Percentiles rank a stretch among this genome's conserved stretches.
Evolutionary conservation across 164 flowering plant species (phyloP).

Genomic region (Piper longum): DNA sequence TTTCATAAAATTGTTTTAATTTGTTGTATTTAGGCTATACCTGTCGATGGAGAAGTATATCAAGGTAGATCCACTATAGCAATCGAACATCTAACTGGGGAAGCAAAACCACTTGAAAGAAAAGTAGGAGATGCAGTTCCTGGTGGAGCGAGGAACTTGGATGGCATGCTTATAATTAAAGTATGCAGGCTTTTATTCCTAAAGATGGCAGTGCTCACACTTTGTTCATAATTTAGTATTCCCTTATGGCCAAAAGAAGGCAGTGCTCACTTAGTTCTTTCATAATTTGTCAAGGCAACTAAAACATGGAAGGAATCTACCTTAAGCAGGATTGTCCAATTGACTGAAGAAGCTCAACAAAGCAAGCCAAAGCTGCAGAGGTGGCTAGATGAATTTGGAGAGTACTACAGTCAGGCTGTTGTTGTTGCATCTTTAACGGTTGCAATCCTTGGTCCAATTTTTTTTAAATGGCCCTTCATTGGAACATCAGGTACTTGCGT

Average conservation of each 20-base stretch:
- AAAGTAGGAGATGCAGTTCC: slow-evolving; percentile 81
- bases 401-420: slow-evolving; percentile 80
- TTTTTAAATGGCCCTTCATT: slow-evolving; percentile 88
- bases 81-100: slow-evolving; percentile 92
- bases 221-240: not conserved
- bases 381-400: slow-evolving; percentile 99
- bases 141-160: slow-evolving; percentile 95
- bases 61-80: slow-evolving; percentile 90
- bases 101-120: slow-evolving; percentile 79
- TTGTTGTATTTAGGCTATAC: slow-evolving; percentile 61
- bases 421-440: slow-evolving; percentile 60
- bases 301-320: slow-evolving; percentile 92
- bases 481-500: slow-evolving; percentile 60
- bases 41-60: slow-evolving; percentile 84
- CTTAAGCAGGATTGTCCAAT: slow-evolving; percentile 67
- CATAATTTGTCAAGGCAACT: slow-evolving; percentile 40
- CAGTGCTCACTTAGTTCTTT: not conserved
- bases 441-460: slow-evolving; percentile 81
- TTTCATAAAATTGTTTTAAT: too few relatives aligned
- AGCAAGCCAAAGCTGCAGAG: slow-evolving; percentile 92
- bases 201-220: not conserved
- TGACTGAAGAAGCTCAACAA: slow-evolving; percentile 90
- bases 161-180: slow-evolving; percentile 93
- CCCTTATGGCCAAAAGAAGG: too few relatives aligned
- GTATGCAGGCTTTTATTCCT: slow-evolving; percentile 18